Evolutionary conservation across 176 grass and related monocot species (phyloP).

Genomic region (Rhynchospora tenuis): DNA sequence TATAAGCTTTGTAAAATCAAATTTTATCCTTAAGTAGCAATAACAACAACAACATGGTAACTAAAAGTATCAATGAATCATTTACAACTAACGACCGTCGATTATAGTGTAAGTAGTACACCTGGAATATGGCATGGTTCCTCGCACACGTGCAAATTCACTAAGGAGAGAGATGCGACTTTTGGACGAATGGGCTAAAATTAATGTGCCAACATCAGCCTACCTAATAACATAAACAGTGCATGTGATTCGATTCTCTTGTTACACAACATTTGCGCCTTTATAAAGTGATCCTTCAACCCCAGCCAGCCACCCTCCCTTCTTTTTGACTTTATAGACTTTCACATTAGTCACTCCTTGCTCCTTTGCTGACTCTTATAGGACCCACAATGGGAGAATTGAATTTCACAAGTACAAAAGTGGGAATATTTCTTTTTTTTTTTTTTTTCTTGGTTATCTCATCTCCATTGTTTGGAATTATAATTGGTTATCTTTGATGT

Average conservation of each 20-base stretch:
- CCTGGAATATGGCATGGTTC: not conserved
- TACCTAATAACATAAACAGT: not conserved
- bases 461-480: not conserved
- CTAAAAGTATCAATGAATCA: not conserved
- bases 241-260: constrained; percentile 22
- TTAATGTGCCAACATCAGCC: not conserved
- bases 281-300: constrained; percentile 6
- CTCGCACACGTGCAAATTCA: not conserved
- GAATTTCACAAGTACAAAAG: constrained; percentile 8
- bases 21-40: not conserved
- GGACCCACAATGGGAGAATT: not conserved
- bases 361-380: constrained; percentile 6
- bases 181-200: constrained; percentile 6
- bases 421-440: not conserved
- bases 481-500: not conserved
- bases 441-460: not conserved
- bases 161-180: not conserved
- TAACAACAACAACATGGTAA: not conserved
- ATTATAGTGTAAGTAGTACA: not conserved
- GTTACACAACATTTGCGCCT: not conserved
- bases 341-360: constrained; percentile 13
- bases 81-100: not conserved
- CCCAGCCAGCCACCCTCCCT: not conserved
- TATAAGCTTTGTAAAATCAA: not conserved
- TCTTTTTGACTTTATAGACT: constrained; percentile 15